Base-by-base conservation (phyloP, 1,139 yeast genomes). In the Taphrina sp. region DNA sequence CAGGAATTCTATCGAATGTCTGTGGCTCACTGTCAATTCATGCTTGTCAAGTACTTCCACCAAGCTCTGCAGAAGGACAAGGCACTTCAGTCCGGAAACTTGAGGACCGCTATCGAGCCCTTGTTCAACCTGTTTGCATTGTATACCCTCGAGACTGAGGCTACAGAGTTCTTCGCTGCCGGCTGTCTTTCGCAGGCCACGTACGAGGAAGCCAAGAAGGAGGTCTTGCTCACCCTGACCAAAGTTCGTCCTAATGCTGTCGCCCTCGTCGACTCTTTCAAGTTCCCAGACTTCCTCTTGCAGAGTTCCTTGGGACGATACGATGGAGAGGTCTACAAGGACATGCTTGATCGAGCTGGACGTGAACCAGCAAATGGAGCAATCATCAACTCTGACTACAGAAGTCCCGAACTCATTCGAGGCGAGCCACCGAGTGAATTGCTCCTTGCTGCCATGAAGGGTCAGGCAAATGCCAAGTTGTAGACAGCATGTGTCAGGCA, bases 241-340 rank as follows among this genome's bases (percentile, higher is more conserved):
- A 39, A 36, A 26, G 45, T 52, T 12, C 42, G 57, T 22, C 57
- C 57, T n/a, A 45, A 52, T 17, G 57, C 83, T 57, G 81, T 88
- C 67, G 86, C 87, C 17, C 76, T 86, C 64, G 85, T 95, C 12
- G 97, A 90, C 71, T 79, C 95, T 3, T 90, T 90, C 78, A 83
- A 85, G 72, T 77, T 85, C 66, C 80, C 90, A 34, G 96, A 90
- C 71, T 86, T 79, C 74, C 78, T 85, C 71, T 77, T 90, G 68
- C 87, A 89, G 72, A 80, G 96, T 1, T 83, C 95, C 31, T 77
- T 90, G 60, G 97, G 96, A 61, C 16, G 57, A 20, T 43, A 28
- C 12, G 57, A 52, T 33, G 57, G 57, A 5, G 41, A 43, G 28
- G 57, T 52, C 29, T 52, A 52, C 52, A 33, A 46, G 23, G 57